Evolutionary conservation across 768 basidiomycete genomes (phyloP), one percentile per base, ranked within the genome.

Genomic region (Leccinum boreale): DNA sequence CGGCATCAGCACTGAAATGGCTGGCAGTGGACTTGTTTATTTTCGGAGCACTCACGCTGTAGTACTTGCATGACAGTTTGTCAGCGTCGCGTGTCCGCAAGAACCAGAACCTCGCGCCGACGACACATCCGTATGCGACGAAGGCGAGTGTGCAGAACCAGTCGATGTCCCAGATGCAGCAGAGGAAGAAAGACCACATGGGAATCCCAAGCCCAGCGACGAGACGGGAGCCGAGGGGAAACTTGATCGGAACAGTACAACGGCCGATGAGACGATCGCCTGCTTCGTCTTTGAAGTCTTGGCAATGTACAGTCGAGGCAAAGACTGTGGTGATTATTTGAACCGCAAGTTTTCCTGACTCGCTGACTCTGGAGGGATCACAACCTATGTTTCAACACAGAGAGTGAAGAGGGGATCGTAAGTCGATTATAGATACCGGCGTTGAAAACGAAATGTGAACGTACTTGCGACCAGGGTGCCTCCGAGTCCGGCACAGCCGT

Each of bases 171-270:
- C 79, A 80, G 28, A 74, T 56, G 31, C 31, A 12, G 7, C 26
- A 26, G 1, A 26, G 26, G 8, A 26, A 26, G 26, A 26, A 26
- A 26, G 26, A 26, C 26, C 26, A 26, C 8, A 26, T 26, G 26
- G 26, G 26, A 26, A 26, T 26, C 26, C 26, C 26, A 26, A 26
- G 7, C 26, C 26, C 26, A 26, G 26, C 26, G 26, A 26, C 26
- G 26, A 26, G 8, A 26, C 26, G 26, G 26, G 26, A 26, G 26
- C 26, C 26, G 26, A 26, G 26, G 26, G 26, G 26, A 26, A 26
- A 26, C 26, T 11, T 53, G 52, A 81, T 77, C 2, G 81, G 80
- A 21, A 81, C 62, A 0, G 79, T 82, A 2, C 67, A 19, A 4
- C 80, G 72, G 0, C 77, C 26, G 26, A 26, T 26, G 26, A 26